Conservation (phyloP, 2,329 filamentous ascomycete genomes). For the Alternaria sp. region DNA sequence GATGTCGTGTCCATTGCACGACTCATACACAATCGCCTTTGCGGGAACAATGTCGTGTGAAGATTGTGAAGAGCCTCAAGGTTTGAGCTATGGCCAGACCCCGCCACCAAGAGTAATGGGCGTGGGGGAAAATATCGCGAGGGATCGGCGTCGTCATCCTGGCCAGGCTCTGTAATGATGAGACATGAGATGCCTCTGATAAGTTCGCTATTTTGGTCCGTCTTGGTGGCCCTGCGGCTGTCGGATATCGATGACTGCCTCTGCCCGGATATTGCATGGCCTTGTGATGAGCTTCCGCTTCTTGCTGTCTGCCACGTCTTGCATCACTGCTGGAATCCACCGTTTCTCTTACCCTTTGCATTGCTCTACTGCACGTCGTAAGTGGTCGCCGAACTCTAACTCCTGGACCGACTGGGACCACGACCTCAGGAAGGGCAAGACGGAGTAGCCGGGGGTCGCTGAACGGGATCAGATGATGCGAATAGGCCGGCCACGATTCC, state of each 20-base stretch:
- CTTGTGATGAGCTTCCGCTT: conserved; percentile 36
- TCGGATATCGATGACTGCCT: conserved; percentile 23
- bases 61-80: conserved; percentile 23
- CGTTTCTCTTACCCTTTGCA: conserved; percentile 34
- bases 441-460: conserved; percentile 26
- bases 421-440: conserved; percentile 23
- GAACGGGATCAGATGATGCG: conserved; percentile 50
- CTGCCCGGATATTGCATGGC: conserved; percentile 35
- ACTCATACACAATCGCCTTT: conserved; percentile 2
- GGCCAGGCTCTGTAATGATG: conserved; percentile 20
- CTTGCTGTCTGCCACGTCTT: conserved; percentile 46
- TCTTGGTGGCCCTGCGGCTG: conserved; percentile 13
- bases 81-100: conserved; percentile 26
- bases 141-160: conserved; percentile 19
- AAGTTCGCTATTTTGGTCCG: conserved; percentile 8
- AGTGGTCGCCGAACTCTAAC: conserved; percentile 19
- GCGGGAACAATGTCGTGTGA: conserved; percentile 14
- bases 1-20: conserved; percentile 4
- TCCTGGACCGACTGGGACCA: conserved; percentile 40
- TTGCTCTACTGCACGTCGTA: conserved; percentile 26
- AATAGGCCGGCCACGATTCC: conserved; percentile 33
- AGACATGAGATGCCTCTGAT: conserved; percentile 13
- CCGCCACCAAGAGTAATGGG: conserved; percentile 31
- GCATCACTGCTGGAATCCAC: conserved; percentile 28
- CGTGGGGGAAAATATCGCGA: conserved; percentile 32